phyloP scores from a whole-genome alignment of 2,329 filamentous ascomycete genomes.

The Paecilomyces fulvus region DNA sequence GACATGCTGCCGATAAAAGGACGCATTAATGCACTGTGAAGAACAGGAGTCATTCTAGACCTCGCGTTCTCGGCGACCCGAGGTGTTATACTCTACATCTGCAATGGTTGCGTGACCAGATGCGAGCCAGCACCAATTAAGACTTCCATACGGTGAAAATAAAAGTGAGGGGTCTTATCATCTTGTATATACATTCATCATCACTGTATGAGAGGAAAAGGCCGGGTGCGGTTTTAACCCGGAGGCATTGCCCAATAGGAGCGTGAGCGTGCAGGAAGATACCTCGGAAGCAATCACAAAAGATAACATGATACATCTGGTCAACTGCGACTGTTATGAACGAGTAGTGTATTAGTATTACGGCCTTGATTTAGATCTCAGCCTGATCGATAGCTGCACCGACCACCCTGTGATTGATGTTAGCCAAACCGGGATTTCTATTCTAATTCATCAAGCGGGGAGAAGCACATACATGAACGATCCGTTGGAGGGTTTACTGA shows the following conservation, averaged over 20 bases:
- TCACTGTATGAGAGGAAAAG: not conserved
- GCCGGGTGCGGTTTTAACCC: not conserved
- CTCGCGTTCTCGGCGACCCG: not conserved
- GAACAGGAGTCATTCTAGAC: not conserved
- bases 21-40: too few species aligned
- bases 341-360: not conserved
- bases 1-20: too few species aligned
- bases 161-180: not conserved
- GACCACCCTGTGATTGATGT: not conserved
- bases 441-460: not conserved
- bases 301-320: not conserved
- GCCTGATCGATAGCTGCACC: not conserved
- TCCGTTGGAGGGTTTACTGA: slow-evolving; percentile 62
- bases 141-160: not conserved
- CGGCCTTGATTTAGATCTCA: not conserved
- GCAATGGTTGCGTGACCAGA: not conserved
- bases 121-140: not conserved
- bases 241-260: not conserved
- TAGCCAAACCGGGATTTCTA: not conserved
- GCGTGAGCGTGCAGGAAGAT: not conserved
- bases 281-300: not conserved
- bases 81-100: not conserved
- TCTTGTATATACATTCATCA: not conserved
- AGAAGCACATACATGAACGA: slow-evolving; percentile 31
- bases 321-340: not conserved